Percentiles rank a stretch among this genome's conserved stretches.
Conservation (phyloP, 1,284 basidiomycete genomes). For the Ceratobasidium sp. region DNA sequence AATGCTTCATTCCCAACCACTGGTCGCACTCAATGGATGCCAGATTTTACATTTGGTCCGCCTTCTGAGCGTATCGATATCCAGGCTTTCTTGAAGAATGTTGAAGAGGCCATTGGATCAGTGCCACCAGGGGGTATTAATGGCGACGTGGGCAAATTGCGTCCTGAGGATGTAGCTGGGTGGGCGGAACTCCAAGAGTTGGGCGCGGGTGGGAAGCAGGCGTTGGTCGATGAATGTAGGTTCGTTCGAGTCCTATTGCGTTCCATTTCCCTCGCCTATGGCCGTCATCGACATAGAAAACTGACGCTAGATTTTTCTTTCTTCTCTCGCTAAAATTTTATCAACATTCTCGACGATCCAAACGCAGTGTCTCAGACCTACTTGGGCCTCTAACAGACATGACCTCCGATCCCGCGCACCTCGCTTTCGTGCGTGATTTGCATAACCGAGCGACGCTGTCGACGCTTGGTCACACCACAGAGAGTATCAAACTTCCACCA, state of each 20-base stretch:
- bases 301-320: constrained; percentile 1
- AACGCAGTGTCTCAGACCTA: constrained; percentile 23
- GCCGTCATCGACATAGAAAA: neutral
- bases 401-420: constrained; percentile 39
- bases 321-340: neutral
- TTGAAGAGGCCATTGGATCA: constrained; percentile 1
- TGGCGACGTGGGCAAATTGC: neutral
- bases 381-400: constrained; percentile 29
- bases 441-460: constrained; percentile 28
- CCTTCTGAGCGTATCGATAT: constrained; percentile 34
- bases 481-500: constrained; percentile 39
- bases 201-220: neutral
- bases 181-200: constrained; percentile 21
- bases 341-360: neutral
- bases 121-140: too few relatives aligned
- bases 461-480: constrained; percentile 29
- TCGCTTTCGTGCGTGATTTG: constrained; percentile 15
- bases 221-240: constrained; percentile 33
- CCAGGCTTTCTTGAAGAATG: constrained; percentile 15
- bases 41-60: constrained; percentile 38
- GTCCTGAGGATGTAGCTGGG: constrained; percentile 26
- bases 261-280: neutral
- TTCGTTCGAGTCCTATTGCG: constrained; percentile 18
- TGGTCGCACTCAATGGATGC: constrained; percentile 32
- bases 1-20: neutral